A percentile compares a stretch with the other conserved stretches of the same genome.
Conservation (phyloP, 208 protist genomes). For the Leishmania lainsoni region DNA sequence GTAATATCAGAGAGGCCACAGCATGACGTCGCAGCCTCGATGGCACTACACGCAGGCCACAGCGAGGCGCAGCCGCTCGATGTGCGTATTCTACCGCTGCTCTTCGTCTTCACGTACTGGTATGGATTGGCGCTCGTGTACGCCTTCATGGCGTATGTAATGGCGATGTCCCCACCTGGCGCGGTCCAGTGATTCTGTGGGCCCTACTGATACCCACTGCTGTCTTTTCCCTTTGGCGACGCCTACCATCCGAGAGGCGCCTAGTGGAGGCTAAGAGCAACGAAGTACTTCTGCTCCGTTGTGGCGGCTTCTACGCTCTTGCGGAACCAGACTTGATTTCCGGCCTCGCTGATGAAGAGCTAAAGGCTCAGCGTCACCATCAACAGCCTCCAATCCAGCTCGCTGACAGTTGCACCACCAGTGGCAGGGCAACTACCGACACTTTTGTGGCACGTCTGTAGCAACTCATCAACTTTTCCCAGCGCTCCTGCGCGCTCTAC, state of each 20-base stretch:
- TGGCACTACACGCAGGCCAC: neutral
- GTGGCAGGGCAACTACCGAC: neutral
- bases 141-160: constrained; percentile 19
- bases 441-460: constrained; percentile 3
- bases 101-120: constrained; percentile 27
- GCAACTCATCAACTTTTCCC: neutral
- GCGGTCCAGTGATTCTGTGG: constrained; percentile 29
- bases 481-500: neutral
- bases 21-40: neutral
- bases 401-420: neutral
- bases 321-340: neutral
- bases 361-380: neutral
- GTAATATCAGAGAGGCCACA: neutral
- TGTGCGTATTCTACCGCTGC: constrained; percentile 13
- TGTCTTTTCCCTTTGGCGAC: constrained; percentile 24
- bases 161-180: constrained; percentile 17
- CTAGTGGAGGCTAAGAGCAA: neutral
- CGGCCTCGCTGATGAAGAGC: neutral
- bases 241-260: constrained; percentile 16
- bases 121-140: constrained; percentile 24
- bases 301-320: constrained; percentile 21
- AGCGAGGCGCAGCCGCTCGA: constrained; percentile 6
- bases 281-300: constrained; percentile 12
- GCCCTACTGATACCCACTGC: constrained; percentile 16
- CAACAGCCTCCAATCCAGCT: neutral